phyloP scores from a whole-genome alignment of 176 grass and related monocot species.

The Triticum turgidum region DNA sequence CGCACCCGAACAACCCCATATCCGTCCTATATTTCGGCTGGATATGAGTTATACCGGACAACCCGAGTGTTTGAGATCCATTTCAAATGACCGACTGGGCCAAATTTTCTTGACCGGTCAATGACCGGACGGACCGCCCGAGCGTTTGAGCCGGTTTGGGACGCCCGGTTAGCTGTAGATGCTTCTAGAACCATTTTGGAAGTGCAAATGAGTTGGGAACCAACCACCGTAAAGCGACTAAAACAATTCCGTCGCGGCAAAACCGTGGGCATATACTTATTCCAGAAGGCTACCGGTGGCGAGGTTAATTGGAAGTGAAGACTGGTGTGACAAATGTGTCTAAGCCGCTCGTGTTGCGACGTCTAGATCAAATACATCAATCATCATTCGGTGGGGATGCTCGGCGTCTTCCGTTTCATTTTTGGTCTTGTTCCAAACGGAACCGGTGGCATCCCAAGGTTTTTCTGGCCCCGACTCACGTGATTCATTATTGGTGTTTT shows the following conservation, averaged over 20 bases:
- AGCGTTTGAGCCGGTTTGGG: too few species aligned
- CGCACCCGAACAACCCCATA: too few species aligned
- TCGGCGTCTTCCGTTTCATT: background rate
- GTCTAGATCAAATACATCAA: constrained; percentile 2
- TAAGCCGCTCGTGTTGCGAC: background rate
- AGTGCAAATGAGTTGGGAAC: too few species aligned
- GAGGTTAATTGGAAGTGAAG: background rate
- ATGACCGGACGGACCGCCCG: accelerated
- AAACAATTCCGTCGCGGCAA: background rate
- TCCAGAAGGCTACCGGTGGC: background rate
- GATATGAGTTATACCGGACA: too few species aligned
- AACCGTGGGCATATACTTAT: background rate
- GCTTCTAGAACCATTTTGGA: too few species aligned
- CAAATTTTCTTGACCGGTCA: too few species aligned
- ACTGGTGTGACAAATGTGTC: background rate
- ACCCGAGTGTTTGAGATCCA: too few species aligned
- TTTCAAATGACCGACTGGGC: too few species aligned
- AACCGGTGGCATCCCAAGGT: background rate
- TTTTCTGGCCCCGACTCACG: background rate
- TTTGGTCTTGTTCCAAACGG: background rate
- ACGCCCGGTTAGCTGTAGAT: too few species aligned
- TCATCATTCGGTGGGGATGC: background rate
- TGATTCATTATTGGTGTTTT: background rate
- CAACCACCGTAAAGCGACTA: background rate
- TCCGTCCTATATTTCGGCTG: too few species aligned